phyloP scores from a whole-genome alignment of 176 grass and related monocot genomes.

The Carex littledalei region DNA sequence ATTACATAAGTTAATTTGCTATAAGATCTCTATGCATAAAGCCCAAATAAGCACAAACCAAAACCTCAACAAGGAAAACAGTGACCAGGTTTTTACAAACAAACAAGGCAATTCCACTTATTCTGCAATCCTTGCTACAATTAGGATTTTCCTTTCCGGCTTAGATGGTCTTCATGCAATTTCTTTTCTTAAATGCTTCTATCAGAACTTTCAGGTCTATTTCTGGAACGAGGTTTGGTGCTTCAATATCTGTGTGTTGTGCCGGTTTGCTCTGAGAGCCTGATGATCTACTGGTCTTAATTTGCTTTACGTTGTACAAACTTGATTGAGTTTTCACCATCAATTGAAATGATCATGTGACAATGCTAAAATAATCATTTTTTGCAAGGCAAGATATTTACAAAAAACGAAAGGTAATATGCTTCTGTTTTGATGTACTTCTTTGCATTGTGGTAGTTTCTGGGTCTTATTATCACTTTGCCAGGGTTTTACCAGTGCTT shows the following conservation, averaged over 20 bases:
- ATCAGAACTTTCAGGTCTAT: slow-evolving; percentile 20
- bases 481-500: neutral
- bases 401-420: no score
- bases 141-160: slow-evolving; percentile 30
- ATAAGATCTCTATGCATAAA: neutral
- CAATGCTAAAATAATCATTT: slow-evolving; percentile 22
- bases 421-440: neutral
- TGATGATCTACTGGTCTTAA: slow-evolving; percentile 2
- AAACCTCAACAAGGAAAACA: neutral
- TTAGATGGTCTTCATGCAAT: slow-evolving; percentile 15
- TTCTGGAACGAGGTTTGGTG: slow-evolving; percentile 26
- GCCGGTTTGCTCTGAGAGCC: slow-evolving; percentile 35
- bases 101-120: slow-evolving; percentile 31
- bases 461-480: neutral
- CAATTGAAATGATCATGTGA: slow-evolving; percentile 36
- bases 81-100: neutral
- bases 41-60: neutral
- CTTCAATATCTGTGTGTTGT: slow-evolving; percentile 4
- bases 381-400: neutral
- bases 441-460: neutral
- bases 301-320: slow-evolving; percentile 37
- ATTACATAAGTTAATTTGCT: neutral
- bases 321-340: slow-evolving; percentile 25
- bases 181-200: slow-evolving; percentile 29
- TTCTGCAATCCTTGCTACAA: slow-evolving; percentile 27